Evolutionary conservation across 495 filamentous ascomycete genomes (phyloP).

Genomic region (Hypoxylon trugodes): DNA sequence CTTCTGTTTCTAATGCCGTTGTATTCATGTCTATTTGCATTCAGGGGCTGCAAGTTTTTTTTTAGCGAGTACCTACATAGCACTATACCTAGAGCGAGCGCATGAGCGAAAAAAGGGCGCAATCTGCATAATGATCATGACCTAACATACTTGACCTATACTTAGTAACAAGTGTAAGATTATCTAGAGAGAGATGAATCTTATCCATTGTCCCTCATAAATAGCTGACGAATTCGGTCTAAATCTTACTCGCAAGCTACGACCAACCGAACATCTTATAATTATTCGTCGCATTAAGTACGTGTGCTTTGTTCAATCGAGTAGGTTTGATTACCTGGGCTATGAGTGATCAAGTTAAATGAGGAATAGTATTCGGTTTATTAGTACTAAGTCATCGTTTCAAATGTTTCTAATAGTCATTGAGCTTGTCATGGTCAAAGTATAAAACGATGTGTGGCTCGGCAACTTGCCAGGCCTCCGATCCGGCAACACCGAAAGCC

Average conservation of each 20-base stretch:
- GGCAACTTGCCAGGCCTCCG: conserved; percentile 29
- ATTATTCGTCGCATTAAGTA: too few species aligned
- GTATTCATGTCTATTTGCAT: conserved; percentile 5
- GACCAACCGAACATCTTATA: too few species aligned
- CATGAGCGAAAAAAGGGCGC: background rate
- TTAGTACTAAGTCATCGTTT: background rate
- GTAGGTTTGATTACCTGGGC: too few species aligned
- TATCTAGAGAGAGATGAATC: background rate
- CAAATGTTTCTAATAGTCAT: conserved; percentile 2
- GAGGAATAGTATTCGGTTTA: background rate
- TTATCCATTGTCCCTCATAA: conserved; percentile 9
- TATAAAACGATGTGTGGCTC: conserved; percentile 21
- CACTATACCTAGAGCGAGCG: too few species aligned
- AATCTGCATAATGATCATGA: background rate
- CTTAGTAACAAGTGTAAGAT: background rate
- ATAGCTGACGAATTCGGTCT: conserved; percentile 1
- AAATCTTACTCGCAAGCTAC: background rate
- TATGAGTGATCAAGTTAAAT: background rate
- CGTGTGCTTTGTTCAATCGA: too few species aligned
- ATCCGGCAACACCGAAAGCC: conserved; percentile 4
- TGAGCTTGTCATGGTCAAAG: background rate
- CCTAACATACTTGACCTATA: background rate
- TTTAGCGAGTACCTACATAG: background rate
- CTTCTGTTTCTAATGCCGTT: background rate
- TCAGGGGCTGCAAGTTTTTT: conserved; percentile 13